phyloP scores from a whole-genome alignment of 176 grass and related monocot genomes.

The Ensete glaucum region DNA sequence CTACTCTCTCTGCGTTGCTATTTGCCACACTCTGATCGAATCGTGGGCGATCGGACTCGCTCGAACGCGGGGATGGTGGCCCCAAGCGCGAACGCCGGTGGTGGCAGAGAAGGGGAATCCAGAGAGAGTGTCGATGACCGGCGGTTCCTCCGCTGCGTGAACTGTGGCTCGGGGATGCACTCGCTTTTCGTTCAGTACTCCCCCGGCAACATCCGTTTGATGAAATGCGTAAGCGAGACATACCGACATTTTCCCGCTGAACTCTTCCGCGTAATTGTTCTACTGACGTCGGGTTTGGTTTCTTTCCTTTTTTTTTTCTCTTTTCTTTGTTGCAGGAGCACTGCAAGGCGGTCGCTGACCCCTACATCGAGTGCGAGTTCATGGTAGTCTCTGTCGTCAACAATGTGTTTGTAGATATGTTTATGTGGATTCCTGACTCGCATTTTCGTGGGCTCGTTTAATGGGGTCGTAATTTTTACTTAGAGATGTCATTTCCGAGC shows the following conservation, averaged over 20 bases:
- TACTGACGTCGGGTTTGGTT: not conserved
- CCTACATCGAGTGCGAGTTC: slow-evolving; percentile 96
- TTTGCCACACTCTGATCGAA: too few relatives aligned
- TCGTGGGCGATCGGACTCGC: not conserved
- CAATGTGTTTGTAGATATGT: not conserved
- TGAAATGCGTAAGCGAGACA: slow-evolving; percentile 67
- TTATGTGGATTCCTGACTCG: not conserved
- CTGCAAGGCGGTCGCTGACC: slow-evolving; percentile 83
- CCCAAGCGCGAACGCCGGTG: not conserved
- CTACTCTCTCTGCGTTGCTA: too few relatives aligned
- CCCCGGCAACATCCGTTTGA: slow-evolving; percentile 88
- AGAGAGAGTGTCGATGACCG: slow-evolving; percentile 14
- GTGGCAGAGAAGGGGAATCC: not conserved
- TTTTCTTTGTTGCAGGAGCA: slow-evolving; percentile 33
- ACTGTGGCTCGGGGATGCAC: slow-evolving; percentile 44
- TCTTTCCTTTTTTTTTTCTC: not conserved
- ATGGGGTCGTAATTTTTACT: not conserved
- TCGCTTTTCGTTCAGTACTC: slow-evolving; percentile 87
- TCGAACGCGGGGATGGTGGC: not conserved
- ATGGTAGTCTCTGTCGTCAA: slow-evolving; percentile 36
- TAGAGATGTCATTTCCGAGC: not conserved
- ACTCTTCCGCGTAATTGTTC: not conserved
- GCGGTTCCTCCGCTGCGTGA: slow-evolving; percentile 51
- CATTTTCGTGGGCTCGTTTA: not conserved
- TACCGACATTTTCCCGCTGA: not conserved